Base-by-base conservation (phyloP, 2,329 filamentous ascomycete genomes). In the Monilinia vaccinii-corymbosi region DNA sequence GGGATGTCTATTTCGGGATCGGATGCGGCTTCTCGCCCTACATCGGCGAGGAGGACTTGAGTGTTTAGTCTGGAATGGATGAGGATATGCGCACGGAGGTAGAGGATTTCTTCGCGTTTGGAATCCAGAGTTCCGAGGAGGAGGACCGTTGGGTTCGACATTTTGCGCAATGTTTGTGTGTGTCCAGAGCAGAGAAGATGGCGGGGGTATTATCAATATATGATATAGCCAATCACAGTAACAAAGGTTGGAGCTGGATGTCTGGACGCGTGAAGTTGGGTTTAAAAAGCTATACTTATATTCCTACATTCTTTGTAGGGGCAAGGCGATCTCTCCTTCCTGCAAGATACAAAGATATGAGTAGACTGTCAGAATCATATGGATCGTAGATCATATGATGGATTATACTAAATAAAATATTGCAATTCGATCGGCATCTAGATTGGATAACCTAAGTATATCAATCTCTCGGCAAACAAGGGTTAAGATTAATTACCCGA, bases 111-210 rank as follows among this genome's bases (percentile, higher is more conserved):
- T 14, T 76, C 69, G 14, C 83, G 75, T 66, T 87, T 87, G n/a
- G 82, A 85, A 69, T 87, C 84, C 64, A 81, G 80, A 16, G 84
- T 87, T 48, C 84, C 83, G 28, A 87, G 69, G 16, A 86, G 71
- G 55, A 80, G 73, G 56, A 84, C 75, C 58, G 70, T 73, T 18
- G 67, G 71, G n/a, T 58, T 75, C 4, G 72, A 71, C 65, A 71
- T 70, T 45, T 25, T 44, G 34, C 5, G 10, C 9, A n/a, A n/a
- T 9, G 38, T 21, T 42, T n/a, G 3, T 10, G n/a, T 21, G 9
- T 42, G 7, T n/a, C 18, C 7, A n/a, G 31, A 58, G 40, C 7
- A n/a, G 31, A 58, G 40, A 21, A 28, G 32, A 44, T 46, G 21
- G 40, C n/a, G 40, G n/a, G n/a, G 10, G 40, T n/a, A 42, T 42